A percentile compares a stretch with the other conserved stretches of the same genome.
These are phyloP conservation scores for Nannochloropsis oceanica DNA, from an alignment of 108 stramenopile species.

Conservation along the genomic window DNA sequence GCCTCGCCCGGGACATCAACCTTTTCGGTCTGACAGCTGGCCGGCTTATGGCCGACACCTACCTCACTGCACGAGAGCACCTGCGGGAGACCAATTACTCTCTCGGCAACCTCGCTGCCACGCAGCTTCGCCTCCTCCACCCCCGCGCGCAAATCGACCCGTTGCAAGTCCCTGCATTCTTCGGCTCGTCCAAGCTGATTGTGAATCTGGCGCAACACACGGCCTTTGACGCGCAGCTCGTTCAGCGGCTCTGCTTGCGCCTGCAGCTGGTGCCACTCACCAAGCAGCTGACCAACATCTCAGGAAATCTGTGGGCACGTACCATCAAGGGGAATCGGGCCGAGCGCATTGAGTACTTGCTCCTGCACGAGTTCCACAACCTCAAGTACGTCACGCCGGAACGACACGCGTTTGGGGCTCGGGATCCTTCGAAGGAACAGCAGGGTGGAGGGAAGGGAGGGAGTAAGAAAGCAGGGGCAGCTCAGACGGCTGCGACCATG, in stretches of 20 bases:
- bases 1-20: neutral
- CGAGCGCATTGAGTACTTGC: conserved; percentile 93
- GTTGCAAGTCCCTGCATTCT: conserved; percentile 71
- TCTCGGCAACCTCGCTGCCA: conserved; percentile 54
- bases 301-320: conserved; percentile 87
- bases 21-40: conserved; percentile 48
- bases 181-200: conserved; percentile 45
- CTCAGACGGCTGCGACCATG: neutral
- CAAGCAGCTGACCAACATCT: conserved; percentile 87
- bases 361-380: conserved; percentile 95
- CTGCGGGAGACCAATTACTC: conserved; percentile 89
- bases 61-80: conserved; percentile 77
- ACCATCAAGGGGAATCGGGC: conserved; percentile 86
- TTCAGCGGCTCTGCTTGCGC: conserved; percentile 54
- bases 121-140: conserved; percentile 43
- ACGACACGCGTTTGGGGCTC: neutral
- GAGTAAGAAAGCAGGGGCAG: neutral
- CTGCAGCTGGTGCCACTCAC: conserved; percentile 90
- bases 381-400: conserved; percentile 87
- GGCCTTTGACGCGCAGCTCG: conserved; percentile 71
- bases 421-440: neutral
- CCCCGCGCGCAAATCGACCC: conserved; percentile 59
- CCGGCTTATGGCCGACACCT: conserved; percentile 87
- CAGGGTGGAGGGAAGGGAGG: neutral
- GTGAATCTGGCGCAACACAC: conserved; percentile 72